A percentile compares a stretch with the other conserved stretches of the same genome.
These are phyloP conservation scores for Eucalyptus marginata DNA, from an alignment of 345 rosid genomes.

Conservation along the genomic window DNA sequence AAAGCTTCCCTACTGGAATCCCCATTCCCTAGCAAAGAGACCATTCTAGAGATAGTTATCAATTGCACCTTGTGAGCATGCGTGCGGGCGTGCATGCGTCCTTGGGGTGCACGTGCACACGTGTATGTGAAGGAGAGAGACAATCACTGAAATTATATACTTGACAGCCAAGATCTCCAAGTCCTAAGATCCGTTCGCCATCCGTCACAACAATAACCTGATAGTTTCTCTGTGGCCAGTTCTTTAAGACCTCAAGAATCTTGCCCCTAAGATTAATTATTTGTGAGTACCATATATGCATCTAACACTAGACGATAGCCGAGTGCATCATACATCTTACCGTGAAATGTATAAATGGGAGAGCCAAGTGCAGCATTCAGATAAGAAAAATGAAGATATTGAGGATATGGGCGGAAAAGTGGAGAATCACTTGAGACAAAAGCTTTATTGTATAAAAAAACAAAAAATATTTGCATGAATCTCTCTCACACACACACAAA, in stretches of 20 bases:
- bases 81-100: neutral
- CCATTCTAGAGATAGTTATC: neutral
- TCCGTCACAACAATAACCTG: conserved; percentile 96
- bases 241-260: conserved; percentile 74
- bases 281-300: neutral
- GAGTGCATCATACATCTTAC: neutral
- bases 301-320: neutral
- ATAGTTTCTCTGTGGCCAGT: conserved; percentile 90
- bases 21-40: conserved; percentile 66
- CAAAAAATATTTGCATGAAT: no score
- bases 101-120: neutral
- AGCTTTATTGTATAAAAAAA: no score
- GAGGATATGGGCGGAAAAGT: no score
- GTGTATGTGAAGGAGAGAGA: neutral
- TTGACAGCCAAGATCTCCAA: conserved; percentile 97
- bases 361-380: no score
- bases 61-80: neutral
- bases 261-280: conserved; percentile 39
- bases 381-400: no score
- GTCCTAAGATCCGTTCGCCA: conserved; percentile 87
- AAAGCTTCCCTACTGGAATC: conserved; percentile 92
- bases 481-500: neutral
- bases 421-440: no score
- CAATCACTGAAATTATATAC: conserved; percentile 14
- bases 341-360: no score